Percentiles rank a stretch among this genome's conserved stretches.
phyloP scores from a whole-genome alignment of 208 protist species.

The Leishmania turanica region DNA sequence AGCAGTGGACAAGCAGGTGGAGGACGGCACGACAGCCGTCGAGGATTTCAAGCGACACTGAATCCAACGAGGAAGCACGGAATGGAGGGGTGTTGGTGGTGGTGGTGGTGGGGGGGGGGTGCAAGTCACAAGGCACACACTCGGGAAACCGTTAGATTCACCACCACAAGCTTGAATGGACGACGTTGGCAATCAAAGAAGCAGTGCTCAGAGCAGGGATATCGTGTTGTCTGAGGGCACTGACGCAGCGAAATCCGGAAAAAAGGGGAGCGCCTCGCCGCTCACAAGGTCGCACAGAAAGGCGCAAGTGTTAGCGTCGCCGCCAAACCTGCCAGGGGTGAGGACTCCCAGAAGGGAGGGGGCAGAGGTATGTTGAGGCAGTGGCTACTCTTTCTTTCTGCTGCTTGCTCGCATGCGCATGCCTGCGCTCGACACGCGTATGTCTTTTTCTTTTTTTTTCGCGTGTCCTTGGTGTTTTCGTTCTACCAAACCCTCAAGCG shows the following conservation, averaged over 20 bases:
- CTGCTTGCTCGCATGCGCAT: not conserved
- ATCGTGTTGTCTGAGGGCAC: not conserved
- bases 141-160: not conserved
- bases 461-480: not conserved
- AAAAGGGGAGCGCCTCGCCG: not conserved
- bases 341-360: not conserved
- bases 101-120: not conserved
- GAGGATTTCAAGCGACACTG: not conserved
- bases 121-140: not conserved
- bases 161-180: not conserved
- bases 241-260: not conserved
- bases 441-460: not conserved
- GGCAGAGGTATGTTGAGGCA: not conserved
- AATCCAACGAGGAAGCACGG: not conserved
- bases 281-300: not conserved
- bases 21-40: conserved; percentile 13
- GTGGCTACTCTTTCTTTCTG: not conserved
- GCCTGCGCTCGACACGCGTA: not conserved
- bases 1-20: not conserved
- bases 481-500: not conserved
- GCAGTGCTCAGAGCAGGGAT: not conserved
- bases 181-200: not conserved
- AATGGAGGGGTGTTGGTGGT: not conserved
- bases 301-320: not conserved
- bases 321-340: not conserved